Base-by-base conservation (phyloP, 1,284 basidiomycete genomes). In the Boletus semigastroideus region DNA sequence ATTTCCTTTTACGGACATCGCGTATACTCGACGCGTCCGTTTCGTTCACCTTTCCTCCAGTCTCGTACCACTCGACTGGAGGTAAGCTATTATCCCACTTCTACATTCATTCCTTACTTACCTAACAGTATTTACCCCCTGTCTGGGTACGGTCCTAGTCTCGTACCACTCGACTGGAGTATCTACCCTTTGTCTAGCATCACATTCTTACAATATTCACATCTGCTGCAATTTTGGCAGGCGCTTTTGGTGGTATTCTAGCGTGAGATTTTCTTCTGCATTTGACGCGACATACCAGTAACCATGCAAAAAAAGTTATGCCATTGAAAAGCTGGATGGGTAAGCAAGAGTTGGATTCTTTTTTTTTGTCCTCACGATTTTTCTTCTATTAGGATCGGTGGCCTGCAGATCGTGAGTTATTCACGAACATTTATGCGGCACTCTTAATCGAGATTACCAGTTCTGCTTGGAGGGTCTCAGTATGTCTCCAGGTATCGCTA, bases 341-440 rank as follows among this genome's bases (percentile, higher is more conserved):
- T 59, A 22, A 1, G 58, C 8, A n/a, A 37, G n/a, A n/a, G n/a
- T n/a, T 19, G 10, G 10, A 27, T 28, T 17, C 17, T 12, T 31
- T 42, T n/a, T n/a, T n/a, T n/a, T n/a, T n/a, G n/a, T n/a, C n/a
- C n/a, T n/a, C n/a, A n/a, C n/a, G 34, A 16, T 28, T 12, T 38
- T 45, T 47, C 16, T 19, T 28, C 3, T 46, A 9, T 13, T 16
- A 59, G 58, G 13, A 33, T 82, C 54, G 72, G 63, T 11, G 72
- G 72, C 20, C 59, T 72, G n/a, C 71, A 58, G 75, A 77, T 78
- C 43, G 76, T 78, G 53, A 70, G 76, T 64, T 7, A 3, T 9
- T n/a, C 22, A 8, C 4, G 17, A 33, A 11, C 6, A 12, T 6
- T 25, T 8, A 17, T 34, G 28, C 10, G 4, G 11, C 40, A 22